These are phyloP conservation scores for Coprinopsis cinerea DNA, from an alignment of 768 basidiomycete species.

Conservation along the genomic window DNA sequence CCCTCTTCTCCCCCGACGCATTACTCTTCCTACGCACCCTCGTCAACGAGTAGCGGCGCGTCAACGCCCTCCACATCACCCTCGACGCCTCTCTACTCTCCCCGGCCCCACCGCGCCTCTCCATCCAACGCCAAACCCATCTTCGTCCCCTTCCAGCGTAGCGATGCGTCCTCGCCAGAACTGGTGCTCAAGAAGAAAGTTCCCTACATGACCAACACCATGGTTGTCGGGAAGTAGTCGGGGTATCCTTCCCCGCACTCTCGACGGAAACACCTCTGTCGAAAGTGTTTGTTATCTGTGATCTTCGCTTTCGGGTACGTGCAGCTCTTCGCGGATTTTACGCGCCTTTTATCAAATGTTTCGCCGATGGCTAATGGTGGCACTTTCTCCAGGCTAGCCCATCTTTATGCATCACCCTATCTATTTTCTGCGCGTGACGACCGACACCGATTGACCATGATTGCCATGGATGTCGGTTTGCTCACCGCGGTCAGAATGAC, in stretches of 20 bases:
- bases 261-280: conserved; percentile 4
- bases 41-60: conserved; percentile 17
- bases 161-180: conserved; percentile 51
- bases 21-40: conserved; percentile 14
- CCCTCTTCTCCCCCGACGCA: too few species aligned
- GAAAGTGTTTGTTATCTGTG: too few species aligned
- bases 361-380: neutral
- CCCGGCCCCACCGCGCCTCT: conserved; percentile 21
- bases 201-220: conserved; percentile 10
- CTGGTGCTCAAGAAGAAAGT: conserved; percentile 37
- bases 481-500: too few species aligned
- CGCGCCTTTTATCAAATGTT: too few species aligned
- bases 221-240: conserved; percentile 6
- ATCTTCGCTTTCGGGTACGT: too few species aligned
- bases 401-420: neutral
- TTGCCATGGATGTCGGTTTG: too few species aligned
- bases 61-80: conserved; percentile 14
- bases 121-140: conserved; percentile 31
- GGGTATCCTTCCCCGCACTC: neutral
- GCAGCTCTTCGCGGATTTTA: too few species aligned
- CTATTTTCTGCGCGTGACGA: neutral
- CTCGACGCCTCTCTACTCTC: conserved; percentile 18
- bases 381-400: neutral
- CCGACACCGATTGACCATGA: too few species aligned
- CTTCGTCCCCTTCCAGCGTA: conserved; percentile 45